Evolutionary conservation across 2,329 filamentous ascomycete species (phyloP), one percentile per base, ranked within the genome.

Genomic region (Aureobasidium mangrovei): DNA sequence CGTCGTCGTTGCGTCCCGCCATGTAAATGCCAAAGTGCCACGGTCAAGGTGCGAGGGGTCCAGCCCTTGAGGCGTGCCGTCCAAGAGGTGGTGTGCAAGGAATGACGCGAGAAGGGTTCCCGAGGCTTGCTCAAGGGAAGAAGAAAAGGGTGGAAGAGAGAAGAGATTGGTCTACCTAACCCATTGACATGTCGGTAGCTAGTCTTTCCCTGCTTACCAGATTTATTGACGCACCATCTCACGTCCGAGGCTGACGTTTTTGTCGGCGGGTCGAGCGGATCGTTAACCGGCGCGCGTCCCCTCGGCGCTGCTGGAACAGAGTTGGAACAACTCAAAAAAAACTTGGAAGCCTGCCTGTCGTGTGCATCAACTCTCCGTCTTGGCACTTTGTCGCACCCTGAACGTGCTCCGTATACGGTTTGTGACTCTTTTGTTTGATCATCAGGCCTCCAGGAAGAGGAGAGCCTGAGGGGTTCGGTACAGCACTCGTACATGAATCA

Each of bases 1-100:
- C 66, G 49, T 73, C 72, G 36, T 76, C 74, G 36, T 73, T 28
- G 1, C 41, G 8, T 12, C 29, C 49, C 49, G 39, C 40, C 49
- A 53, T 44, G 5, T 44, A 36, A 35, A 9, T 35, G 36, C 24
- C 38, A 52, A 27, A 29, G 47, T 29, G 47, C 38, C 9, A 42
- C 47, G 38, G 8, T 52, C 47, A 42, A 52, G 47, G 47, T 42
- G 47, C 47, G 39, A 52, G 47, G 47, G 49, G 27, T 44, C 49
- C 49, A 53, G 49, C 49, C 49, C 49, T 33, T 26, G 18, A 3
- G 9, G 18, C n/a, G 29, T 35, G 32, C 10, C 6, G 32, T 35
- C 24, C 28, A 18, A n/a, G 32, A 12, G 35, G 32, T 24, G 36
- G 2, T 39, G 39, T 38, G 26, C 45, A 47, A 47, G 31, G 7